A percentile compares a stretch with the other conserved stretches of the same genome.
Conservation (phyloP, 495 filamentous ascomycete species). For the Penicillium cinerascens region DNA sequence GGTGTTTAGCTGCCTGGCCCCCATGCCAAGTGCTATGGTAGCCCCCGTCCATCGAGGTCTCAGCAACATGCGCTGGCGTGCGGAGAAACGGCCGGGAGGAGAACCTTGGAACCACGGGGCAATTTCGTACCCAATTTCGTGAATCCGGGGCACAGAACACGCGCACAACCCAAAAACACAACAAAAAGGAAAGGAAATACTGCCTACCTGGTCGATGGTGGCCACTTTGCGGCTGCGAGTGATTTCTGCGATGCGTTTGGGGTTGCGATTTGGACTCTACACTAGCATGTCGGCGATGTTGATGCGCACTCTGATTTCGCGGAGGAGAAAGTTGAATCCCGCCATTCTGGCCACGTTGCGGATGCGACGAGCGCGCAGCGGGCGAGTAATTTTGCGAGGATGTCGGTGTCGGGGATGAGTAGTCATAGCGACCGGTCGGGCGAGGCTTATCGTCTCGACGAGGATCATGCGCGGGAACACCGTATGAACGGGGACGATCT, state of each 20-base stretch:
- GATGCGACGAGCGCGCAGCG: constrained; percentile 1
- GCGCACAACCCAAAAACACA: constrained; percentile 1
- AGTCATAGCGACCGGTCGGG: constrained; percentile 22
- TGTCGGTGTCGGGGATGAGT: constrained; percentile 16
- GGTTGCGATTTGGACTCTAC: constrained; percentile 19
- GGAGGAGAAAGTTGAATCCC: constrained; percentile 17
- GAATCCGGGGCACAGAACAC: constrained; percentile 21
- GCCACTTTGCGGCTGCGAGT: constrained; percentile 22
- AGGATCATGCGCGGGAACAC: constrained; percentile 21
- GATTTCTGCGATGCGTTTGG: constrained; percentile 23
- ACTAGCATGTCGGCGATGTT: constrained; percentile 24
- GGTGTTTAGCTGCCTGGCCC: not conserved
- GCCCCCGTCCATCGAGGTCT: not conserved
- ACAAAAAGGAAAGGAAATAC: constrained; percentile 3
- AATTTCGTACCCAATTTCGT: constrained; percentile 22
- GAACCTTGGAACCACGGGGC: constrained; percentile 12
- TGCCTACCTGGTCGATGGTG: constrained; percentile 33
- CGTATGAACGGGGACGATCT: constrained; percentile 19
- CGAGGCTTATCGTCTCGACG: constrained; percentile 23
- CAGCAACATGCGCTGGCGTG: not conserved
- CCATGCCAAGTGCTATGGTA: not conserved
- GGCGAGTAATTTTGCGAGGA: not conserved
- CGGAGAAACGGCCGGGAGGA: not conserved
- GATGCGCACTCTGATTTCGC: constrained; percentile 13
- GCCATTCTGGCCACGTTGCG: constrained; percentile 14